Base-by-base conservation (phyloP, 345 rosid species). In the Populus pruinosa region DNA sequence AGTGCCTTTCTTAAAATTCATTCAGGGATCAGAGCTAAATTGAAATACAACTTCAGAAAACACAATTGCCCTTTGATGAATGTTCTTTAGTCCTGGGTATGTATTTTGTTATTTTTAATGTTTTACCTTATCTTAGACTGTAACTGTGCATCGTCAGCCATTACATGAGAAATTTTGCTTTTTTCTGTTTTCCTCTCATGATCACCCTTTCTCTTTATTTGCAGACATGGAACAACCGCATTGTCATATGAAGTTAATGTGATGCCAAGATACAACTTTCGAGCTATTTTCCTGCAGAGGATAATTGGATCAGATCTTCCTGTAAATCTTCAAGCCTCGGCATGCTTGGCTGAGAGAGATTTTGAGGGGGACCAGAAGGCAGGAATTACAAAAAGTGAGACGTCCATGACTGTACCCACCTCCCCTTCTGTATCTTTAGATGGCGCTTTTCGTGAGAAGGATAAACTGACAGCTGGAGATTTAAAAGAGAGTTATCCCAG, bases 271-370 rank as follows among this genome's bases (percentile, higher is more conserved):
- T 93, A 90, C 84, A 95, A 92, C 87, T 90, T 93, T 80, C 99
- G 96, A 63, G 91, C 97, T 77, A 95, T 95, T 76, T 91, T 95
- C 84, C 85, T 95, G 68, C 97, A 95, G 89, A 89, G 98, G 81
- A 95, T 95, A 47, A 95, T 93, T 85, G 83, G 91, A 83, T 93
- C 98, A 70, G 98, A 95, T 85, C 93, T 95, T 83, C 99, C 97
- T 18, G 92, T 93, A 80, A 95, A 95, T 84, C 96, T 95, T 76
- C 87, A 86, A 83, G 99, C 98, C 70, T 83, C 93, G 81, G 97
- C 99, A 77, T 80, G 85, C 71, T 89, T 81, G 80, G 97, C 97
- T 76, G 99, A 93, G 84, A 91, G 81, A 77, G 79, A 41, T 38
- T 90, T 81, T 73, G 78, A 56, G 75, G 87, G 85, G 64, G 83